phyloP scores from a whole-genome alignment of 2,329 filamentous ascomycete genomes.

The Diaporthe longicolla region DNA sequence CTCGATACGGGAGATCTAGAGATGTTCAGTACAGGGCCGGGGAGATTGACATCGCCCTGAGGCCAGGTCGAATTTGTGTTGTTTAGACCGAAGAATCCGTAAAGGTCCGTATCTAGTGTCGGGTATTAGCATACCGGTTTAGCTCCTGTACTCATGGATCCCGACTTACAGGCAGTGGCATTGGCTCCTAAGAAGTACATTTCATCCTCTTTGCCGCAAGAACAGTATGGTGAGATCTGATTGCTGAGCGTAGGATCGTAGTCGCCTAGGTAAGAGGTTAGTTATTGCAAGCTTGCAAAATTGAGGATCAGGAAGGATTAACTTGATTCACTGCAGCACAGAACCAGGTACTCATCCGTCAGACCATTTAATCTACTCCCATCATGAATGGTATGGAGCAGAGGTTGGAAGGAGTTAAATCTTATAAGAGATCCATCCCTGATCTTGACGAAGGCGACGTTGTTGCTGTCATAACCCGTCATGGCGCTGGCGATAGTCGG shows the following conservation, averaged over 20 bases:
- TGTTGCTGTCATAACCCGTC: constrained; percentile 18
- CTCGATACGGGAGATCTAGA: neutral
- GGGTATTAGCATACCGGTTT: neutral
- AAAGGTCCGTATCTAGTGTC: neutral
- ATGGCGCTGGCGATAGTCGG: constrained; percentile 10
- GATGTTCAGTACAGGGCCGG: constrained; percentile 12
- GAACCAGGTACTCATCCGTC: constrained; percentile 2
- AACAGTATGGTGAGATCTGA: neutral
- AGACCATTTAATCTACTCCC: constrained; percentile 6
- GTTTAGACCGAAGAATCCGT: constrained; percentile 4
- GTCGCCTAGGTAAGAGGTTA: neutral
- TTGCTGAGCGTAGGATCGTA: neutral
- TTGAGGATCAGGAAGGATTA: too few species aligned
- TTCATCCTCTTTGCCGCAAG: neutral
- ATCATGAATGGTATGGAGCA: constrained; percentile 1
- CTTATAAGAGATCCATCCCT: constrained; percentile 4
- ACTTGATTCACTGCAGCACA: neutral
- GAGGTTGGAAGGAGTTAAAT: neutral
- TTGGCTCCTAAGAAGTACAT: neutral
- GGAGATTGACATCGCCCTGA: neutral
- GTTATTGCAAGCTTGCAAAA: neutral
- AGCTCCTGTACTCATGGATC: neutral
- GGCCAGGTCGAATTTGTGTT: constrained; percentile 2
- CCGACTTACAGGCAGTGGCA: neutral
- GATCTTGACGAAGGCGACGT: constrained; percentile 20